Evolutionary conservation across 257 asterid species (phyloP).

Genomic region (Solanum piurae): DNA sequence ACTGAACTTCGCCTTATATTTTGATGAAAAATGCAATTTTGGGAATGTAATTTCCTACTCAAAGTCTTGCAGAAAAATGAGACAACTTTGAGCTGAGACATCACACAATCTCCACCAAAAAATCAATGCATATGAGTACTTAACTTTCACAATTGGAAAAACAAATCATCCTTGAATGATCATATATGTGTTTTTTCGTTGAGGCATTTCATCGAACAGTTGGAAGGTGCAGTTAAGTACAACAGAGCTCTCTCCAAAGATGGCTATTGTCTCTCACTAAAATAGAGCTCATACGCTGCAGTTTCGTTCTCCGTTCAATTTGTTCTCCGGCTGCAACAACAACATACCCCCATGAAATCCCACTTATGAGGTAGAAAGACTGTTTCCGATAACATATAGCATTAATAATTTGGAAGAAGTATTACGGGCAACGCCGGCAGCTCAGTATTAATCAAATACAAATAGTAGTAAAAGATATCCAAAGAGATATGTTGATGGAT

Average conservation of each 20-base stretch:
- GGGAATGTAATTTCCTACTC: neutral
- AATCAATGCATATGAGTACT: neutral
- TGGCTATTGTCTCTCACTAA: neutral
- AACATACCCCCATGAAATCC: too few species aligned
- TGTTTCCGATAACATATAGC: too few species aligned
- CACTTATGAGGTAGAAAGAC: too few species aligned
- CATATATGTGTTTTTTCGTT: neutral
- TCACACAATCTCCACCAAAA: neutral
- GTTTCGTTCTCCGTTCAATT: neutral
- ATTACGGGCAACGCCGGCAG: neutral
- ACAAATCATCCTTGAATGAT: neutral
- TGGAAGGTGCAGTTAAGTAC: neutral
- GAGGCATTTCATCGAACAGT: constrained; percentile 51
- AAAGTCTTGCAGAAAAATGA: neutral
- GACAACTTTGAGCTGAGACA: neutral
- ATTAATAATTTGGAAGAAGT: neutral
- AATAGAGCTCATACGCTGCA: neutral
- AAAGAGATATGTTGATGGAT: neutral
- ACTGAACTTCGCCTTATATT: neutral
- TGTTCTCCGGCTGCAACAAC: neutral
- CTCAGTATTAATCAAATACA: neutral
- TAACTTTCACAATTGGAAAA: neutral
- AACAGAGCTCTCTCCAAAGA: neutral
- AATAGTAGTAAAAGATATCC: neutral
- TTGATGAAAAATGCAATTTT: neutral